Conservation (phyloP, 2,329 filamentous ascomycete species). For the Amauroascus niger region DNA sequence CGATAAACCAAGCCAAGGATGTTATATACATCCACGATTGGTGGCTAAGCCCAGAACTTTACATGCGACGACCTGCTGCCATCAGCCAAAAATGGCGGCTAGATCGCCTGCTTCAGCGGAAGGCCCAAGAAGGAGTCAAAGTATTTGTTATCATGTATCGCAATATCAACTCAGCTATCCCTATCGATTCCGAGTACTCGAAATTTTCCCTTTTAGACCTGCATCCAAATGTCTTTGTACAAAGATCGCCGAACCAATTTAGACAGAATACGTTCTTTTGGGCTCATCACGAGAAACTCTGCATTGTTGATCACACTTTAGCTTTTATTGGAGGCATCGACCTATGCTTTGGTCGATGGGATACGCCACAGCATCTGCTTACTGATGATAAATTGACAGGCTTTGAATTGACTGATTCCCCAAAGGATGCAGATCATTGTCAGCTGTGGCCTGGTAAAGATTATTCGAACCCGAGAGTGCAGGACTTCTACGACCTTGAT, state of each 20-base stretch:
- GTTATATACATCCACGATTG: slow-evolving; percentile 90
- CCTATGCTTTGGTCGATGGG: slow-evolving; percentile 92
- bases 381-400: slow-evolving; percentile 80
- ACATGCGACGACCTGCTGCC: slow-evolving; percentile 69
- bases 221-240: slow-evolving; percentile 94
- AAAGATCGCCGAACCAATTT: slow-evolving; percentile 93
- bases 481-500: slow-evolving; percentile 85
- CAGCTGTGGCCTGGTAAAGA: slow-evolving; percentile 94
- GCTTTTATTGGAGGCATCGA: slow-evolving; percentile 96
- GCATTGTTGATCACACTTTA: slow-evolving; percentile 82
- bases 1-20: slow-evolving; percentile 82
- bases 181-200: slow-evolving; percentile 96
- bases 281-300: slow-evolving; percentile 95
- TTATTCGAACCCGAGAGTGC: slow-evolving; percentile 93
- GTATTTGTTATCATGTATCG: slow-evolving; percentile 83
- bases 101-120: slow-evolving; percentile 76
- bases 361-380: slow-evolving; percentile 71
- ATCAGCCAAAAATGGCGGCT: slow-evolving; percentile 77
- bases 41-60: slow-evolving; percentile 92
- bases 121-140: slow-evolving; percentile 85
- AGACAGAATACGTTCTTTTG: slow-evolving; percentile 99
- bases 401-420: slow-evolving; percentile 53
- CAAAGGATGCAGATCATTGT: slow-evolving; percentile 79
- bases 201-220: slow-evolving; percentile 93
- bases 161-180: slow-evolving; percentile 92